phyloP scores from a whole-genome alignment of 2,329 filamentous ascomycete genomes.

The Colletotrichum abscissum region DNA sequence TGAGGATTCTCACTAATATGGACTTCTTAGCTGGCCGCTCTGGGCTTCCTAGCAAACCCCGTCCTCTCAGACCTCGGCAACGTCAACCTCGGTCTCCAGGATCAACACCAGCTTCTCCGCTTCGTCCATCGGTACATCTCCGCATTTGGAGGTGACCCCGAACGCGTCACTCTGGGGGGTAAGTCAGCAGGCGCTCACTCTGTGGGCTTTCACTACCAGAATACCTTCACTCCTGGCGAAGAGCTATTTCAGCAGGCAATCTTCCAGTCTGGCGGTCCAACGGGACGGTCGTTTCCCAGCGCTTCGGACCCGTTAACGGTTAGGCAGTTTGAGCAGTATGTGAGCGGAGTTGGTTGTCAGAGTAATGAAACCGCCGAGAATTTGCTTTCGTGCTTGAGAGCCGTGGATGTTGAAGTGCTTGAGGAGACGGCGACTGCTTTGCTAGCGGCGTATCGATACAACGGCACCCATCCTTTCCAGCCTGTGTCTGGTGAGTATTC shows the following conservation, averaged over 20 bases:
- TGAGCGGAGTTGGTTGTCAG: constrained; percentile 43
- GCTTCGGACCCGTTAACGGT: constrained; percentile 47
- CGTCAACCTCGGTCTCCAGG: constrained; percentile 64
- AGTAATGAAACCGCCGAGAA: constrained; percentile 41
- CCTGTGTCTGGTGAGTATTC: background rate
- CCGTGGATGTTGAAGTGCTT: constrained; percentile 49
- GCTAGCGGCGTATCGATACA: constrained; percentile 8
- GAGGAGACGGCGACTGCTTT: constrained; percentile 9
- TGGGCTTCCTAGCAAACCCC: constrained; percentile 58
- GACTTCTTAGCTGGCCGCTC: background rate
- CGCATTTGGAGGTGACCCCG: constrained; percentile 64
- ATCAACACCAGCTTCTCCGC: constrained; percentile 62
- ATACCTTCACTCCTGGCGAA: constrained; percentile 45
- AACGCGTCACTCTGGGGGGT: constrained; percentile 64
- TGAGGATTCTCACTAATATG: background rate
- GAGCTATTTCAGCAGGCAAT: constrained; percentile 48
- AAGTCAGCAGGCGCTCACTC: constrained; percentile 62
- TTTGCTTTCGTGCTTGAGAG: constrained; percentile 51
- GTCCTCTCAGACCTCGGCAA: constrained; percentile 48
- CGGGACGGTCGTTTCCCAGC: constrained; percentile 49
- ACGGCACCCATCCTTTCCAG: constrained; percentile 23
- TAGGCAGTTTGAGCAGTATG: constrained; percentile 45
- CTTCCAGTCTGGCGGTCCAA: constrained; percentile 51
- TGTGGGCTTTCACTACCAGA: constrained; percentile 51
- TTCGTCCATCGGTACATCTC: constrained; percentile 65